phyloP scores from a whole-genome alignment of 164 flowering plant species.

The Brasenia schreberi region DNA sequence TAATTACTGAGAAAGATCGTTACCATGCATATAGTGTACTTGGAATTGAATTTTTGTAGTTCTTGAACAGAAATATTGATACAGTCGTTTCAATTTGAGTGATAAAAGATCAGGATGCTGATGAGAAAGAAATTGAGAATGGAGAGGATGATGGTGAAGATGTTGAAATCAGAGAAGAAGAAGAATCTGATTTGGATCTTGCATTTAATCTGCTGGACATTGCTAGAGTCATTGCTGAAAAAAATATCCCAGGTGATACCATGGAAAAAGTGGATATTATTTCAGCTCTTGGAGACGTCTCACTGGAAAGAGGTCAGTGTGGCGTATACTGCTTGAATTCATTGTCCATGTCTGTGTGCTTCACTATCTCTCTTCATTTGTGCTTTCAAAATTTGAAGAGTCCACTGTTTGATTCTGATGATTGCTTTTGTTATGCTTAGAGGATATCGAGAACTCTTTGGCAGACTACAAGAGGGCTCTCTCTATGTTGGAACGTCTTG shows the following conservation, averaged over 20 bases:
- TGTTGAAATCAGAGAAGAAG: conserved; percentile 62
- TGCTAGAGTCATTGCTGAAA: conserved; percentile 88
- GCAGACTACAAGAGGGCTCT: conserved; percentile 81
- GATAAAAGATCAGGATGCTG: conserved; percentile 8
- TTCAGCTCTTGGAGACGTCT: conserved; percentile 83
- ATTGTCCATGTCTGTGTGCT: neutral
- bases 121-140: conserved; percentile 24
- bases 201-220: conserved; percentile 97
- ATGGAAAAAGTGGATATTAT: conserved; percentile 82
- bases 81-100: neutral
- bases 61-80: neutral
- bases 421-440: conserved; percentile 20
- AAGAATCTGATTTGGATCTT: conserved; percentile 91
- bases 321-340: neutral
- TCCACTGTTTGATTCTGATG: neutral
- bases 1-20: no score
- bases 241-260: conserved; percentile 46
- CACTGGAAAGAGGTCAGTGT: conserved; percentile 81
- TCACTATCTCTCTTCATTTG: neutral
- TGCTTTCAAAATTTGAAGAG: neutral
- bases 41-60: no score
- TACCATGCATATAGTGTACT: no score
- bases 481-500: conserved; percentile 59
- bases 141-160: conserved; percentile 46
- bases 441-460: conserved; percentile 90